phyloP scores from a whole-genome alignment of 371 early-diverging fungal species.

The Caulochytrium protostelioides region DNA sequence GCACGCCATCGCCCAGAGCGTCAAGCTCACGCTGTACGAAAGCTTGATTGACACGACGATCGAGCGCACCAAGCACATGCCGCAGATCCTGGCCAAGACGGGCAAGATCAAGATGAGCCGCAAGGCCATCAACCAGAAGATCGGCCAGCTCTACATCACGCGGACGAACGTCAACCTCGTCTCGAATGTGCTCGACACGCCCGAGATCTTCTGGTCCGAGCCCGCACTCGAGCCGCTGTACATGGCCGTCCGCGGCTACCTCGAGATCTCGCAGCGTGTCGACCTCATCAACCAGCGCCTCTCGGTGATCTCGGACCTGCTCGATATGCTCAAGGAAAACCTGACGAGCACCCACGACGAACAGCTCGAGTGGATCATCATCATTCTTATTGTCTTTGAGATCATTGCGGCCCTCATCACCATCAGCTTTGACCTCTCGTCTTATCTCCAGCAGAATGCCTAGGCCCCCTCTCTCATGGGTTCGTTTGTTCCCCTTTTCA shows the following conservation, averaged over 20 bases:
- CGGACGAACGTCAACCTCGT: conserved; percentile 74
- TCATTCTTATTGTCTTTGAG: conserved; percentile 20
- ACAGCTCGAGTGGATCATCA: not conserved
- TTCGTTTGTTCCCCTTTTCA: not conserved
- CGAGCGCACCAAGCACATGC: conserved; percentile 61
- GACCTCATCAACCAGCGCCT: conserved; percentile 61
- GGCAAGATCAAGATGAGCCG: conserved; percentile 47
- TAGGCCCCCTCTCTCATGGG: not conserved
- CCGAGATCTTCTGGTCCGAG: conserved; percentile 73
- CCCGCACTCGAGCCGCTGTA: conserved; percentile 58
- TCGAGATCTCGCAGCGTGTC: conserved; percentile 64
- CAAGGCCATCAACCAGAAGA: conserved; percentile 55
- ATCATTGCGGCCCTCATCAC: conserved; percentile 18
- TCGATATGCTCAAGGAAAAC: conserved; percentile 64
- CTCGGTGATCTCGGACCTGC: conserved; percentile 51
- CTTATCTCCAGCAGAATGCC: conserved; percentile 4
- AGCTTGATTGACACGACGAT: conserved; percentile 59
- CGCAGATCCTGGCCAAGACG: conserved; percentile 55
- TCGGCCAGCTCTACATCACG: conserved; percentile 65
- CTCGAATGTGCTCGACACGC: conserved; percentile 57
- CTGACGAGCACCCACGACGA: conserved; percentile 18
- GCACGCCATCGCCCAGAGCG: conserved; percentile 68
- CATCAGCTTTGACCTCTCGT: conserved; percentile 10
- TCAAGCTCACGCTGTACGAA: conserved; percentile 62
- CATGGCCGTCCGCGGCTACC: conserved; percentile 43